phyloP scores from a whole-genome alignment of 805 yeast species.

The Zygosaccharomyces bailii region DNA sequence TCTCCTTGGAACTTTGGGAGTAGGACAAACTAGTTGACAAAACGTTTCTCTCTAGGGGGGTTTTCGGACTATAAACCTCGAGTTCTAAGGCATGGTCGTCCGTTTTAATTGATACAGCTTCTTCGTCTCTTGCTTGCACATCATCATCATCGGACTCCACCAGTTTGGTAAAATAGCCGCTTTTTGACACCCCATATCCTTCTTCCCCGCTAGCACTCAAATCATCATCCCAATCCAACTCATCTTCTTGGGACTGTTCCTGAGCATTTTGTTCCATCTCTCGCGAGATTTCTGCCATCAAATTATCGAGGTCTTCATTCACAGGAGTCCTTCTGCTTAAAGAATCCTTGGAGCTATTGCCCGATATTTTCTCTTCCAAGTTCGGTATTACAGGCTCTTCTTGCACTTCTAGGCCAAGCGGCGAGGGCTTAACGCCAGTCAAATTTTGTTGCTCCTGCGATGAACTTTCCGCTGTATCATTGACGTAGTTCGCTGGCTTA shows the following conservation, averaged over 20 bases:
- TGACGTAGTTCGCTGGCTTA: not conserved
- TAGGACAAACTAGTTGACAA: slow-evolving; percentile 3
- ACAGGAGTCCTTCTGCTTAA: slow-evolving; percentile 15
- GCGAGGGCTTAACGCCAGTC: slow-evolving; percentile 2
- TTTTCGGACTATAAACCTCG: slow-evolving; percentile 1
- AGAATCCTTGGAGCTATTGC: slow-evolving; percentile 13
- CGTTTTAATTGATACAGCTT: not conserved
- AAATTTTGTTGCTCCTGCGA: not conserved
- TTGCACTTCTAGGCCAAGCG: slow-evolving; percentile 2
- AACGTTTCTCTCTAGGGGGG: slow-evolving; percentile 1
- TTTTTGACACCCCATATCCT: slow-evolving; percentile 22
- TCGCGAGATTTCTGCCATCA: slow-evolving; percentile 33
- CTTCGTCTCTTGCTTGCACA: not conserved
- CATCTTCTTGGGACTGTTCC: not conserved
- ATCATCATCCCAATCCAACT: slow-evolving; percentile 1
- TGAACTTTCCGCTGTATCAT: not conserved
- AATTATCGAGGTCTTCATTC: slow-evolving; percentile 30
- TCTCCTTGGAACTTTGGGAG: slow-evolving; percentile 6
- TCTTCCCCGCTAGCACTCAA: slow-evolving; percentile 15
- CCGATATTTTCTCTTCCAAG: slow-evolving; percentile 4
- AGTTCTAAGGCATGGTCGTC: not conserved
- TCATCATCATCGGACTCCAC: slow-evolving; percentile 14
- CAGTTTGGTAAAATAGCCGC: slow-evolving; percentile 23
- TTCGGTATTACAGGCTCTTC: slow-evolving; percentile 7
- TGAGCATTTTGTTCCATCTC: slow-evolving; percentile 29